Conservation (phyloP, 805 yeast genomes). For the Ogataea pignaliae region DNA sequence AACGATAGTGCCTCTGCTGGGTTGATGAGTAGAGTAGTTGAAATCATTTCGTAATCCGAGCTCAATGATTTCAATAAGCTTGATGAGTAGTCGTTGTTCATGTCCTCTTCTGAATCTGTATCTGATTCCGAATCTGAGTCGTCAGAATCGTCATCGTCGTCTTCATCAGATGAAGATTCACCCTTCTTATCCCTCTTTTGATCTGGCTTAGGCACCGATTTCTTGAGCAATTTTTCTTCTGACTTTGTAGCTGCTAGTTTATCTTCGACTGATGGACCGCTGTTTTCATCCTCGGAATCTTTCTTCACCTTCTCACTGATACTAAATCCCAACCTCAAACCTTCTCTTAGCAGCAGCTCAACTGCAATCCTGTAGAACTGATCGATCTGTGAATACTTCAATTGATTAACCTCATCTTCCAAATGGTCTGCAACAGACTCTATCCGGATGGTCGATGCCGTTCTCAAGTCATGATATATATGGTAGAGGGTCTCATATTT, state of each 20-base stretch:
- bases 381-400: slow-evolving; percentile 50
- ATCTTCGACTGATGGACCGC: too few relatives aligned
- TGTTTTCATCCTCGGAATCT: slow-evolving; percentile 8
- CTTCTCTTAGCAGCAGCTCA: slow-evolving; percentile 61
- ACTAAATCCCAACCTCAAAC: slow-evolving; percentile 38
- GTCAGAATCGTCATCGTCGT: slow-evolving; percentile 1
- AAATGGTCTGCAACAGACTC: slow-evolving; percentile 30
- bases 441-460: slow-evolving; percentile 40
- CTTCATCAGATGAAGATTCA: neutral
- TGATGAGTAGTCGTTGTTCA: slow-evolving; percentile 7
- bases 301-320: slow-evolving; percentile 13
- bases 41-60: slow-evolving; percentile 58
- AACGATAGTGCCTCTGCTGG: slow-evolving; percentile 65
- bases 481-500: slow-evolving; percentile 48
- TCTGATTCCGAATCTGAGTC: neutral
- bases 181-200: slow-evolving; percentile 25
- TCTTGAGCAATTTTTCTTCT: too few relatives aligned
- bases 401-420: slow-evolving; percentile 44
- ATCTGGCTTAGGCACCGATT: slow-evolving; percentile 14
- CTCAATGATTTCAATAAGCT: slow-evolving; percentile 39
- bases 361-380: slow-evolving; percentile 57
- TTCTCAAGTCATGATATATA: slow-evolving; percentile 62
- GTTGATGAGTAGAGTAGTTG: slow-evolving; percentile 44
- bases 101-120: slow-evolving; percentile 2
- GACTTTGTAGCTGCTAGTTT: too few relatives aligned